Percentiles rank a stretch among this genome's conserved stretches.
Conservation (phyloP, 805 yeast genomes). For the Starmerella etchellsii region DNA sequence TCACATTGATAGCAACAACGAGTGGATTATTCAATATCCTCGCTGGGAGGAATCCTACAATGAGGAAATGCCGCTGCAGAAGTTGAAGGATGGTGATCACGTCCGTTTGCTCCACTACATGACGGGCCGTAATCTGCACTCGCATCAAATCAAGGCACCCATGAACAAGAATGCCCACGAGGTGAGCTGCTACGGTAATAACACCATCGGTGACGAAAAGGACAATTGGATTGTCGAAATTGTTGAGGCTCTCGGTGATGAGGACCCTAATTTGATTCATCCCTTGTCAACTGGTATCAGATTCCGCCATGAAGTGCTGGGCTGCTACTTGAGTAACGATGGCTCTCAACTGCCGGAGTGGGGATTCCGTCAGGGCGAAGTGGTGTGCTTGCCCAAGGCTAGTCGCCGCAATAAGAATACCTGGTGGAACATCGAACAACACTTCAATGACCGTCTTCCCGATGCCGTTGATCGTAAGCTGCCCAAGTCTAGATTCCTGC, state of each 20-base stretch:
- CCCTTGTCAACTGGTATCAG: conserved; percentile 60
- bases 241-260: conserved; percentile 39
- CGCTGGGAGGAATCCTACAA: conserved; percentile 27
- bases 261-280: conserved; percentile 41
- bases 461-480: conserved; percentile 29
- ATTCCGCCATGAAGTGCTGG: conserved; percentile 68
- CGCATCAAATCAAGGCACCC: conserved; percentile 97
- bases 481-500: conserved; percentile 44
- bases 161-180: conserved; percentile 85
- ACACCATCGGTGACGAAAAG: conserved; percentile 60
- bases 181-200: conserved; percentile 79
- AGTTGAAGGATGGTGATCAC: conserved; percentile 53
- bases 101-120: conserved; percentile 70
- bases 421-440: conserved; percentile 74
- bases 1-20: conserved; percentile 45
- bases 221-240: conserved; percentile 91
- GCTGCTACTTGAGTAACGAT: conserved; percentile 87
- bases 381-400: conserved; percentile 48
- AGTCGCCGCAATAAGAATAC: conserved; percentile 46
- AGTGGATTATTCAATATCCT: conserved; percentile 62
- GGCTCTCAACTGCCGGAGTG: conserved; percentile 83
- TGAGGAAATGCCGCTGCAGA: conserved; percentile 28
- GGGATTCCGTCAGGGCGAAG: conserved; percentile 97
- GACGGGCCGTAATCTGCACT: conserved; percentile 64
- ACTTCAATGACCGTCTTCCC: conserved; percentile 40